A percentile compares a stretch with the other conserved stretches of the same genome.
Conservation (phyloP, 1,139 yeast genomes). For the Lodderomyces pseudojiufengensis region DNA sequence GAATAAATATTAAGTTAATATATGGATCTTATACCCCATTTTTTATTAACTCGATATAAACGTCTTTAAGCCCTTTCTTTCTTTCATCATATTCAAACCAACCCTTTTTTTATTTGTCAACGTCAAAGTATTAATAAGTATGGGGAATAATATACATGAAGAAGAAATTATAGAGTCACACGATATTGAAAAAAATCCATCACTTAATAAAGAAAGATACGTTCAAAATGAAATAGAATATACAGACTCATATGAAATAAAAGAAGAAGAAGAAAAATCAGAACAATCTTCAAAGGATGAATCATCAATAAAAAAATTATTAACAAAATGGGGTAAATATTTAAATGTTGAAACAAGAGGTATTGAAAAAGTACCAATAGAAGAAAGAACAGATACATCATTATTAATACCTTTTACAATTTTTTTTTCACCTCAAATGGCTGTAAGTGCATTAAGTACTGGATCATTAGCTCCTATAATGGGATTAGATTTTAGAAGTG, state of each 20-base stretch:
- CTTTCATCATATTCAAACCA: no score
- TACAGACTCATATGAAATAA: no score
- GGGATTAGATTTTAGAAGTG: constrained; percentile 31
- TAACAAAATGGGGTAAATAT: constrained; percentile 9
- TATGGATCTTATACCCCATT: no score
- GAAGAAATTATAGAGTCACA: background rate
- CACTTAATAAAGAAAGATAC: background rate
- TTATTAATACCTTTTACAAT: constrained; percentile 25
- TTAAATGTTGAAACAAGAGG: constrained; percentile 46
- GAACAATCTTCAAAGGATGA: background rate
- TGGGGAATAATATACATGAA: background rate
- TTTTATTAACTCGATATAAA: no score
- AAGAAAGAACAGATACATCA: constrained; percentile 29
- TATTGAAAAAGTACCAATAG: constrained; percentile 44
- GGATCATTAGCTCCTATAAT: constrained; percentile 29
- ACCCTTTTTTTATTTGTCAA: no score
- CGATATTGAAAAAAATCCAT: background rate
- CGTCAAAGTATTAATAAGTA: no score
- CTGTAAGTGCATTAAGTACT: constrained; percentile 27
- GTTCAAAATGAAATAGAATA: background rate
- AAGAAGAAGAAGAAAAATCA: constrained; percentile 1
- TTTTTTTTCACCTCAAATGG: constrained; percentile 30
- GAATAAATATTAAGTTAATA: no score
- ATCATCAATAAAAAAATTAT: background rate
- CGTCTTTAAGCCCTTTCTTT: no score